Evolutionary conservation across 768 basidiomycete species (phyloP), one percentile per base, ranked within the genome.

Genomic region (Sistotremastrum suecicum): DNA sequence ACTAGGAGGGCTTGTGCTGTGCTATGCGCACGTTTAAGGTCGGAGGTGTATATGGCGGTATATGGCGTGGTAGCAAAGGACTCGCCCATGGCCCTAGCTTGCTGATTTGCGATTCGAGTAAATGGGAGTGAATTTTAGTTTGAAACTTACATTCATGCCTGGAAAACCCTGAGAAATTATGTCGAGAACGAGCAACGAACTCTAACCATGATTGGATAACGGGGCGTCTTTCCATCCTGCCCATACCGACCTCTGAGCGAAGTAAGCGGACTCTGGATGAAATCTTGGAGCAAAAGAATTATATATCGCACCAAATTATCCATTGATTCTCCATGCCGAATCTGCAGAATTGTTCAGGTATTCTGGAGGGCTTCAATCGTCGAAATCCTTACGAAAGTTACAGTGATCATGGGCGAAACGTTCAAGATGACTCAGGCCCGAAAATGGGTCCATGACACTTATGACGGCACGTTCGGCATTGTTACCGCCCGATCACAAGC

Each of bases 171-270:
- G 9, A 5, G 34, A 5, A 20, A 41, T 12, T 9, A 8, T 9
- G 5, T 28, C 43, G 35, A 39, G n/a, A n/a, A n/a, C n/a, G n/a
- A 38, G 32, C 10, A n/a, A 38, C 45, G 39, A 41, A 39, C 2
- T 56, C 63, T 54, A 57, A 80, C 85, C 85, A 54, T 86, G 80
- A 51, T 80, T 82, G 12, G 80, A 78, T 10, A 89, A 65, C 1
- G 77, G 71, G 7, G 84, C 73, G 60, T 89, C 82, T 49, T 66
- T 71, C 71, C 78, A 81, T 4, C 85, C 85, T 37, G 83, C 81
- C 83, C 83, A 85, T 4, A 81, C 59, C 30, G 60, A 51, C 50
- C 56, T 65, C 74, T 75, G 45, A 7, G 7, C 20, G 42, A 41
- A 29, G 11, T 4, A 32, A 34, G 33, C 3, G 20, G 37, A n/a